Conservation (phyloP, 2,329 filamentous ascomycete species). For the Elsinoe australis region DNA sequence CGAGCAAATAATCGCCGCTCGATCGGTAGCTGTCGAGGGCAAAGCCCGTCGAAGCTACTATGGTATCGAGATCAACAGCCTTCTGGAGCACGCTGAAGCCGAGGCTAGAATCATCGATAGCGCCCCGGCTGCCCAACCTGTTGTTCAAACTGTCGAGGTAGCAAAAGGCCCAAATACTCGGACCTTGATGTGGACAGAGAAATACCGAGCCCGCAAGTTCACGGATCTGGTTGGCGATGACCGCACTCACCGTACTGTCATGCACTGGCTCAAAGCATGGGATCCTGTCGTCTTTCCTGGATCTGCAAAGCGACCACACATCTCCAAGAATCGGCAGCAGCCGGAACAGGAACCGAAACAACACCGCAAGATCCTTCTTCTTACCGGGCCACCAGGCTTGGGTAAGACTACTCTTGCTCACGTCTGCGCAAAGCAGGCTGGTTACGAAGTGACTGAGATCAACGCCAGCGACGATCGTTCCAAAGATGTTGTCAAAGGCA, state of each 20-base stretch:
- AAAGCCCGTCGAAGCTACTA: slow-evolving; percentile 73
- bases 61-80: slow-evolving; percentile 79
- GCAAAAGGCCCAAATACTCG: slow-evolving; percentile 21
- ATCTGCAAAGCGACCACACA: slow-evolving; percentile 51
- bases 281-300: slow-evolving; percentile 87
- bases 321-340: slow-evolving; percentile 40
- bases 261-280: slow-evolving; percentile 93
- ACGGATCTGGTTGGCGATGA: slow-evolving; percentile 93
- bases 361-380: slow-evolving; percentile 78
- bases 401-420: slow-evolving; percentile 96
- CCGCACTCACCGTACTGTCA: slow-evolving; percentile 78
- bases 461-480: slow-evolving; percentile 96
- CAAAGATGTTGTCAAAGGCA: slow-evolving; percentile 77
- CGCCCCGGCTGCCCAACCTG: slow-evolving; percentile 23
- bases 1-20: slow-evolving; percentile 58
- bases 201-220: slow-evolving; percentile 87
- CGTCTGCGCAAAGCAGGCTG: slow-evolving; percentile 89
- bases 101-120: slow-evolving; percentile 41
- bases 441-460: slow-evolving; percentile 94
- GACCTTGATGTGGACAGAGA: slow-evolving; percentile 84
- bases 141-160: slow-evolving; percentile 37
- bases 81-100: slow-evolving; percentile 64
- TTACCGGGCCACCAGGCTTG: slow-evolving; percentile 85
- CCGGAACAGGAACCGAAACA: slow-evolving; percentile 57
- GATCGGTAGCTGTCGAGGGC: slow-evolving; percentile 57